These are phyloP conservation scores for Cryptococcus sp. DNA, from an alignment of 1,284 basidiomycete species.

Conservation along the genomic window DNA sequence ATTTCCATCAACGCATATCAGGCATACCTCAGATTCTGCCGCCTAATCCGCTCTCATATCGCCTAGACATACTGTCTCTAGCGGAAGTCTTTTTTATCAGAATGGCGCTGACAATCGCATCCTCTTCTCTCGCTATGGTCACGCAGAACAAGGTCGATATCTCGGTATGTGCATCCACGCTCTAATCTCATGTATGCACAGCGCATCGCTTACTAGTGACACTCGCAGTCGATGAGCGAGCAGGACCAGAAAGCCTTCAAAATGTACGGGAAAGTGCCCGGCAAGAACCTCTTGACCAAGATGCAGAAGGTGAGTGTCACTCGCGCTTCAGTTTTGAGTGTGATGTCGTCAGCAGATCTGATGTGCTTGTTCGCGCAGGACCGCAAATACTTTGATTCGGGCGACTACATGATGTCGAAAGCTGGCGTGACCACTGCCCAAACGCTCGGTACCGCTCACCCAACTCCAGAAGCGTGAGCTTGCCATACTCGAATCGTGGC, in stretches of 20 bases:
- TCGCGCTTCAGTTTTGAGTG: background rate
- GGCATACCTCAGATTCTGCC: background rate
- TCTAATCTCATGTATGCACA: background rate
- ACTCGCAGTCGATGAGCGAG: constrained; percentile 71
- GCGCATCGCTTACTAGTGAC: background rate
- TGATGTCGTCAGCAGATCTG: background rate
- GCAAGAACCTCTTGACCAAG: constrained; percentile 87
- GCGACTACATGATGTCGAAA: constrained; percentile 94
- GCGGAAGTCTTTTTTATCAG: background rate
- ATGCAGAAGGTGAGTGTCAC: constrained; percentile 77
- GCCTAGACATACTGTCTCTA: background rate
- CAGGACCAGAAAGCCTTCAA: constrained; percentile 94
- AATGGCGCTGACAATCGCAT: constrained; percentile 9
- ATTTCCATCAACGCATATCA: background rate
- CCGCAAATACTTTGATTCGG: constrained; percentile 97
- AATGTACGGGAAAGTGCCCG: constrained; percentile 91
- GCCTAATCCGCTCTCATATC: background rate
- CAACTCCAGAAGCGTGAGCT: constrained; percentile 90
- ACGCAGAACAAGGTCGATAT: constrained; percentile 53
- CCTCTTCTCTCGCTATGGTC: background rate
- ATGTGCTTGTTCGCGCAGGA: constrained; percentile 63
- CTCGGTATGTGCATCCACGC: constrained; percentile 35
- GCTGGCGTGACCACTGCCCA: constrained; percentile 84
- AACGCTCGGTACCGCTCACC: constrained; percentile 88
- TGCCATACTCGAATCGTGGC: background rate